These are phyloP conservation scores for Vitis rupestris DNA, from an alignment of 164 flowering plant species.

Conservation along the genomic window DNA sequence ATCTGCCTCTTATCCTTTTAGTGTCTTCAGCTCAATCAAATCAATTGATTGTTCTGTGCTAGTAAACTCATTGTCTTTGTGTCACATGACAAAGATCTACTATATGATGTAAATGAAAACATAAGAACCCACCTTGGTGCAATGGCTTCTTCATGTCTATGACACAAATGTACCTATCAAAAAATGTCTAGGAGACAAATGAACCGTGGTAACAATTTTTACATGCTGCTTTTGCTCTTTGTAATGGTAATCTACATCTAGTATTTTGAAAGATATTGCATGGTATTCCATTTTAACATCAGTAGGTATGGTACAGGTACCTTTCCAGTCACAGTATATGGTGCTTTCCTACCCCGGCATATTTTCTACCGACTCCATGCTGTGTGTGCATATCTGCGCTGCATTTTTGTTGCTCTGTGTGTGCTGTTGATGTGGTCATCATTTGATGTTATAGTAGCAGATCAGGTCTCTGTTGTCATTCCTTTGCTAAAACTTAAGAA, in stretches of 20 bases:
- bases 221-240: not conserved
- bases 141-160: not conserved
- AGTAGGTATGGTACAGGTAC: conserved; percentile 41
- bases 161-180: too few species aligned
- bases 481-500: conserved; percentile 72
- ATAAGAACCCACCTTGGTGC: not conserved
- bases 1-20: too few species aligned
- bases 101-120: too few species aligned
- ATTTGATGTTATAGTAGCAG: conserved; percentile 78
- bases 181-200: not conserved
- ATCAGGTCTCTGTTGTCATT: conserved; percentile 90
- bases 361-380: conserved; percentile 90
- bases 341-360: conserved; percentile 89
- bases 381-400: conserved; percentile 84
- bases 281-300: too few species aligned
- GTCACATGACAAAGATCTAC: too few species aligned
- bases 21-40: too few species aligned
- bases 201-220: too few species aligned
- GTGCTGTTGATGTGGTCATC: conserved; percentile 72
- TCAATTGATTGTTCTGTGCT: too few species aligned
- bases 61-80: too few species aligned
- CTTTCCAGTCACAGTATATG: conserved; percentile 89
- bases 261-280: too few species aligned
- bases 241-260: not conserved
- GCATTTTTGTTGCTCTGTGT: conserved; percentile 86